Percentiles rank a stretch among this genome's conserved stretches.
Conservation (phyloP, 1,284 basidiomycete genomes). For the Puccinia horiana region DNA sequence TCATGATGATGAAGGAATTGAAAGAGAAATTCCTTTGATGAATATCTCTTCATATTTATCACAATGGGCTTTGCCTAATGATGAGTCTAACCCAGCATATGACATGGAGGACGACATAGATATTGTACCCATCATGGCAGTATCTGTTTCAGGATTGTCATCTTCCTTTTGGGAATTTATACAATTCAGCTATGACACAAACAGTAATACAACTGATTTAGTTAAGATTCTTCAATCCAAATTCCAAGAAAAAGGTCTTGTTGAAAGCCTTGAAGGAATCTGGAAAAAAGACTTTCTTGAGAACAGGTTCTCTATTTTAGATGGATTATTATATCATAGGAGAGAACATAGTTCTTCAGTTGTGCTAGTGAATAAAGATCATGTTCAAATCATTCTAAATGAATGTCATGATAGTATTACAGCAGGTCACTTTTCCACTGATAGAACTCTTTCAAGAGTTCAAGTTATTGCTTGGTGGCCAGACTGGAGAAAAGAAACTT, state of each 20-base stretch:
- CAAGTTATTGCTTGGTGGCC: constrained; percentile 21
- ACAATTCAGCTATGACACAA: not conserved
- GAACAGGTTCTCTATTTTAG: not conserved
- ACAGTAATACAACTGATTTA: not conserved
- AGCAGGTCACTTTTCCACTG: not conserved
- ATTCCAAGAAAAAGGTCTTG: not conserved
- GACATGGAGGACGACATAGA: not conserved
- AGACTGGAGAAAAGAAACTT: not conserved
- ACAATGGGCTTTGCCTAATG: too few relatives aligned
- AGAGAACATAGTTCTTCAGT: not conserved
- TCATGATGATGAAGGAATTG: not conserved
- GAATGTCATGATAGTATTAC: constrained; percentile 20
- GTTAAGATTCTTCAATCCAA: not conserved
- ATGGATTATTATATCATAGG: constrained; percentile 8
- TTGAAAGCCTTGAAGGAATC: not conserved
- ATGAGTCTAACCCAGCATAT: too few relatives aligned
- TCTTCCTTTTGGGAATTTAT: not conserved
- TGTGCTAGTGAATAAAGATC: not conserved
- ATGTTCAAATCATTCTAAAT: not conserved
- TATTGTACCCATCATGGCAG: not conserved
- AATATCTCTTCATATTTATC: not conserved
- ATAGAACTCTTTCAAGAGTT: not conserved
- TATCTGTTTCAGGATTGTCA: not conserved
- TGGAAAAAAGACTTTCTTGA: constrained; percentile 10
- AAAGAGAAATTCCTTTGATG: not conserved